Conservation (phyloP, 257 asterid genomes). For the Solanum medicagineum region DNA sequence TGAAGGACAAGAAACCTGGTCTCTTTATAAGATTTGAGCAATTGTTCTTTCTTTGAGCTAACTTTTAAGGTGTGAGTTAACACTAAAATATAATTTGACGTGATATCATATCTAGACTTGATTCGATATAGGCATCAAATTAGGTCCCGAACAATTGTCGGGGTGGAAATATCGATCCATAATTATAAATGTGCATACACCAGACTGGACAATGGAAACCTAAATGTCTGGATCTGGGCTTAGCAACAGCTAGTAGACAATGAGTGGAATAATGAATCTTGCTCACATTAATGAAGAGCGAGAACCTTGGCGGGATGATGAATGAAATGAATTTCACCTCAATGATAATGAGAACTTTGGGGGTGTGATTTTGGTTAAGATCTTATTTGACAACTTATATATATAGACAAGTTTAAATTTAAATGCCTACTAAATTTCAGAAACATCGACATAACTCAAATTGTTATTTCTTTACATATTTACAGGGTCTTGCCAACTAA, state of each 20-base stretch:
- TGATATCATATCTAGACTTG: background rate
- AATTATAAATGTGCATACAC: background rate
- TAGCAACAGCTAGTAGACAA: no score
- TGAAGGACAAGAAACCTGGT: background rate
- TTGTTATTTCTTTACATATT: background rate
- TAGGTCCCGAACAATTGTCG: accelerated
- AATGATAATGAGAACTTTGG: no score
- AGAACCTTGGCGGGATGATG: background rate
- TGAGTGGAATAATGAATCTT: background rate
- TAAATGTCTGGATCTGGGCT: background rate
- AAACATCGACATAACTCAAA: background rate
- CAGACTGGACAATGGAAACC: no score
- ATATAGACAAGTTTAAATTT: background rate
- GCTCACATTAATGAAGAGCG: background rate
- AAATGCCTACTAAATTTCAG: background rate
- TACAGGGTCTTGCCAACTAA: conserved; percentile 63
- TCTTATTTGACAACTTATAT: background rate
- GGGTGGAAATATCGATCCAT: background rate
- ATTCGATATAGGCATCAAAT: background rate
- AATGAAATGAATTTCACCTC: background rate
- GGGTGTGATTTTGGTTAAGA: no score
- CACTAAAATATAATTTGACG: accelerated
- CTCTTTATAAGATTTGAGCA: background rate
- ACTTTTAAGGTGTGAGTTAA: background rate
- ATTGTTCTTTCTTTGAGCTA: background rate